phyloP scores from a whole-genome alignment of 768 basidiomycete genomes.

The Suillus variegatus region DNA sequence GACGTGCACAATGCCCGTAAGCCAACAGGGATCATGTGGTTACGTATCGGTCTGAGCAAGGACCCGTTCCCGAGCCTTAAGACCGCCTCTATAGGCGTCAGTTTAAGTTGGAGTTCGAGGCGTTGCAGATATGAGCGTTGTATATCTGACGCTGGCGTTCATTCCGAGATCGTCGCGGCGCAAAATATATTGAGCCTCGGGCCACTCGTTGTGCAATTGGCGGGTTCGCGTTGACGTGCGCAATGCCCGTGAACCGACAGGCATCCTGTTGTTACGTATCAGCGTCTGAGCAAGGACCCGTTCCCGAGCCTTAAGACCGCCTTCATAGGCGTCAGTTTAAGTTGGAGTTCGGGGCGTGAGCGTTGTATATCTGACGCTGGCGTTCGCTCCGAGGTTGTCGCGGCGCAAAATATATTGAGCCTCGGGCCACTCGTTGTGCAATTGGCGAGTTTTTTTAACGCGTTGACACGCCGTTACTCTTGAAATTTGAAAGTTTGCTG shows the following conservation, averaged over 20 bases:
- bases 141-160: background rate
- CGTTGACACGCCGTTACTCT: background rate
- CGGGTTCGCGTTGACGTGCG: background rate
- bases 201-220: too few relatives aligned
- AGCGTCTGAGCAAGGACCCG: background rate
- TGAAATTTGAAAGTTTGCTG: background rate
- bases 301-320: background rate
- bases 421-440: background rate
- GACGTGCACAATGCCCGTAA: too few relatives aligned
- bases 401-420: background rate
- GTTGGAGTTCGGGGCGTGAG: background rate
- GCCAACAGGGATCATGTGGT: too few relatives aligned
- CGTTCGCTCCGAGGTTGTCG: background rate
- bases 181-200: background rate
- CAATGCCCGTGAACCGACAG: too few relatives aligned
- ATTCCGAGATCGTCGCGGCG: background rate
- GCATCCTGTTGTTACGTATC: background rate
- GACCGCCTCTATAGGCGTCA: too few relatives aligned
- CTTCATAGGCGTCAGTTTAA: background rate
- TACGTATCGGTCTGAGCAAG: background rate
- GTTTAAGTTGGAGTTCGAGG: background rate
- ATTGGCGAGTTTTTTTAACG: background rate
- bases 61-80: background rate
- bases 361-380: background rate
- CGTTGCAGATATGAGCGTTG: background rate